phyloP scores from a whole-genome alignment of 306 rosid genomes.

The Acacia confusa region DNA sequence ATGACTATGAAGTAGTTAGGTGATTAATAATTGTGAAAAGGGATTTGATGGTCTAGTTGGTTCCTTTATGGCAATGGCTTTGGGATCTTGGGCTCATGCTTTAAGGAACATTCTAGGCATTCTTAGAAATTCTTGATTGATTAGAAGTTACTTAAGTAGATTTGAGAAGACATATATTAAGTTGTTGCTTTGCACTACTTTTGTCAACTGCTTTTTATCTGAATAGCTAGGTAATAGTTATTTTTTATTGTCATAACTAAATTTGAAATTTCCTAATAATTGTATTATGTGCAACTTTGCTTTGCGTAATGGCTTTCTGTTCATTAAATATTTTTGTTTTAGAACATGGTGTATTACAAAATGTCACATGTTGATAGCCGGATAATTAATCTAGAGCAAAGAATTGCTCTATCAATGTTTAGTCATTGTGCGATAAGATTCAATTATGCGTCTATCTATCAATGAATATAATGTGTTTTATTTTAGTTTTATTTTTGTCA shows the following conservation, averaged over 20 bases:
- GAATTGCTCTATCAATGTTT: too few species aligned
- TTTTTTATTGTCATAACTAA: slow-evolving; percentile 24
- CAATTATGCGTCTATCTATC: too few species aligned
- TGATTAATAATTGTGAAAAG: too few species aligned
- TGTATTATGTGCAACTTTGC: slow-evolving; percentile 14
- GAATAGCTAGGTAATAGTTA: slow-evolving; percentile 18
- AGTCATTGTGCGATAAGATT: too few species aligned
- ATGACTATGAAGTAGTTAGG: not conserved
- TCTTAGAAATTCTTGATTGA: slow-evolving; percentile 9
- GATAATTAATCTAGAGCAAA: slow-evolving; percentile 91
- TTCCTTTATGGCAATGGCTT: slow-evolving; percentile 4
- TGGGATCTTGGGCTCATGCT: slow-evolving; percentile 14
- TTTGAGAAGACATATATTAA: not conserved
- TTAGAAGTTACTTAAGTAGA: slow-evolving; percentile 12
- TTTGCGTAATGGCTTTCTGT: slow-evolving; percentile 10
- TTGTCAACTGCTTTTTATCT: slow-evolving; percentile 14
- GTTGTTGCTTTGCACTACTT: not conserved
- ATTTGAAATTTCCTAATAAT: slow-evolving; percentile 2
- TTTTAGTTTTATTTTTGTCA: too few species aligned
- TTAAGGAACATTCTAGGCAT: slow-evolving; percentile 10
- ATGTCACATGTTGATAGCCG: slow-evolving; percentile 97
- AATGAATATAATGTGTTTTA: too few species aligned
- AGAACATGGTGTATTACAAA: slow-evolving; percentile 98
- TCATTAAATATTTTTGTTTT: slow-evolving; percentile 45
- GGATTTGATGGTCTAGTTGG: too few species aligned